Conservation (phyloP, 345 rosid genomes). For the Angophora floribunda region DNA sequence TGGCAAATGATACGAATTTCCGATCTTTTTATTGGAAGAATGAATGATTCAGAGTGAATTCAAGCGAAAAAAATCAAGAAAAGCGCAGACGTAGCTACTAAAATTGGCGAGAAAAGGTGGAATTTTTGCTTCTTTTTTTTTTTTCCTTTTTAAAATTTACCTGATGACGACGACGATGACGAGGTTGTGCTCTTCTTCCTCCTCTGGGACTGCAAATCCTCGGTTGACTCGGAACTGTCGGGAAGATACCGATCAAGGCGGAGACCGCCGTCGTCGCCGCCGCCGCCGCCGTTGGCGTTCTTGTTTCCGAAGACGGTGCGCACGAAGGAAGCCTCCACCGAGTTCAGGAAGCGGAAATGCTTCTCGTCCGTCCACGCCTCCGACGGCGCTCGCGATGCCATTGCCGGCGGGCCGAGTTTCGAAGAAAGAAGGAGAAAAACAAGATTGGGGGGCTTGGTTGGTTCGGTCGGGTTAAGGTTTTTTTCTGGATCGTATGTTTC, state of each 20-base stretch:
- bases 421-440: accelerated
- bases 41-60: background rate
- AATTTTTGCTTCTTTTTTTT: background rate
- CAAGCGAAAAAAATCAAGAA: background rate
- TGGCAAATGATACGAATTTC: background rate
- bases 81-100: background rate
- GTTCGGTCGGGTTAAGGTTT: background rate
- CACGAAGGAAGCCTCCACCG: slow-evolving; percentile 43
- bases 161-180: background rate
- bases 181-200: background rate
- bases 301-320: slow-evolving; percentile 14
- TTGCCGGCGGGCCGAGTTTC: background rate
- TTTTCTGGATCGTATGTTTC: background rate
- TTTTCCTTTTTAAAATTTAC: background rate
- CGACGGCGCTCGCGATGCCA: background rate
- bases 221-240: slow-evolving; percentile 36
- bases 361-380: slow-evolving; percentile 39
- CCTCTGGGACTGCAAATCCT: slow-evolving; percentile 8
- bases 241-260: slow-evolving; percentile 41
- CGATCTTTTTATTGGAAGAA: background rate
- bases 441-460: no score
- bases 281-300: background rate
- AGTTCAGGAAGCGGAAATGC: slow-evolving; percentile 26
- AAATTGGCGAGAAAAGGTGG: background rate
- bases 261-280: background rate